Base-by-base conservation (phyloP, 495 filamentous ascomycete genomes). In the Extremus antarcticus region DNA sequence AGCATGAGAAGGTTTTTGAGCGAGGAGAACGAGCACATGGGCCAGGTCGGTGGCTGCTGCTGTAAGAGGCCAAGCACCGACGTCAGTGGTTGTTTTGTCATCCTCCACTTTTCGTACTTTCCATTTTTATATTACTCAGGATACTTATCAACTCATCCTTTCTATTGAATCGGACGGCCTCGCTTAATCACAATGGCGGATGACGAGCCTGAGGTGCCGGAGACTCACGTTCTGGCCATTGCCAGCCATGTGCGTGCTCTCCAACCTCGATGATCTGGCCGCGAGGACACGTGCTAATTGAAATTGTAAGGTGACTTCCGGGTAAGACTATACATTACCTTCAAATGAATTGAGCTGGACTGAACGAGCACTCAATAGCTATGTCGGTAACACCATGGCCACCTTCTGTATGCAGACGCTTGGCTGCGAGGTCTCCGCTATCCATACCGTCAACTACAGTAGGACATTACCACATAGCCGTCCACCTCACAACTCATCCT, bases 401-500 rank as follows among this genome's bases (percentile, higher is more conserved):
- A 84, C 85, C 0, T 91, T 94, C 58, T 87, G 87, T 65, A 83
- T 98, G 78, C 91, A 97, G 68, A 80, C 85, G 1, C 74, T 97
- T 55, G 92, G 92, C 40, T 94, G 90, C 65, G 92, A 98, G 62
- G 90, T 95, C 2, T 83, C 90, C 10, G 85, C 88, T 9, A 74
- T 98, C 60, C 94, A 98, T 65, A 97, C 92, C 2, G 92, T 98
- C 17, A 84, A 98, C 59, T 97, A 92, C 71, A 95, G 90, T 87
- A 73, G 60, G 76, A 68, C 43, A 48, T 17, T n/a, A 4, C 16
- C 41, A 7, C 41, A 4, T 45, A 8, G 8, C 20, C 41, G 41
- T 45, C 41, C 41, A 8, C 4, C 16, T n/a, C 41, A 7, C 16
- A 45, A 4, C 7, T 32, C 38, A 55, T 56, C 43, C 17, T 47